These are phyloP conservation scores for Neurospora sp. DNA, from an alignment of 495 filamentous ascomycete genomes.

Conservation along the genomic window DNA sequence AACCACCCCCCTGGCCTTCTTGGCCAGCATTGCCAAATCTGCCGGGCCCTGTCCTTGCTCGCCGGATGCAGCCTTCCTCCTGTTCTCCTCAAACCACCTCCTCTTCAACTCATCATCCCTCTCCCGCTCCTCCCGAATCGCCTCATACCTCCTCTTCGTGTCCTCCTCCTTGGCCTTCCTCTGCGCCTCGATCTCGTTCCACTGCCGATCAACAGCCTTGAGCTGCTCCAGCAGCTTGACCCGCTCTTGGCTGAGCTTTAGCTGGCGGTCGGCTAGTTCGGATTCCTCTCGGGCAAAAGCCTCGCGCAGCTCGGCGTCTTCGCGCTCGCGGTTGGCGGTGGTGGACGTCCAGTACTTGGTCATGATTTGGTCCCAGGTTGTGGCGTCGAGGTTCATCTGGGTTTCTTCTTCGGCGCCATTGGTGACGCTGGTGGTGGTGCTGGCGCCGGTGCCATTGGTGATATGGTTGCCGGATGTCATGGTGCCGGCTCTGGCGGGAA, in stretches of 20 bases:
- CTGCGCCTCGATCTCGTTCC: neutral
- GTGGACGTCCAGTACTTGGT: conserved; percentile 17
- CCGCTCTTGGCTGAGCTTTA: conserved; percentile 4
- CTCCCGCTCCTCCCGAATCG: neutral
- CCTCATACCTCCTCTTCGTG: neutral
- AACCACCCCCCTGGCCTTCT: neutral
- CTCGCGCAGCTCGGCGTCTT: conserved; percentile 9
- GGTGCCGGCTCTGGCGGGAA: neutral
- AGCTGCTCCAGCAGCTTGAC: conserved; percentile 2
- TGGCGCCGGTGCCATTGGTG: neutral
- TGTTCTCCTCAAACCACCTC: conserved; percentile 3
- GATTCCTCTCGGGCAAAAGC: neutral
- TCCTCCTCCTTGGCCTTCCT: neutral
- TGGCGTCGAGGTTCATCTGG: neutral
- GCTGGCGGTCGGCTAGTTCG: neutral
- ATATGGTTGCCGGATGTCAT: neutral
- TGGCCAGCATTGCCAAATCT: neutral
- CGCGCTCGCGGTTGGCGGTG: conserved; percentile 1
- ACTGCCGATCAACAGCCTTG: neutral
- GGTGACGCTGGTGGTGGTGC: neutral
- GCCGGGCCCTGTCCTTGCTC: neutral
- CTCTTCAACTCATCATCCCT: conserved; percentile 5
- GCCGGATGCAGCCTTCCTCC: neutral
- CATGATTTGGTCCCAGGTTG: conserved; percentile 20
- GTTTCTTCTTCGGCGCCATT: neutral